Conservation (phyloP, 495 filamentous ascomycete species). For the Penicillium coffeae region DNA sequence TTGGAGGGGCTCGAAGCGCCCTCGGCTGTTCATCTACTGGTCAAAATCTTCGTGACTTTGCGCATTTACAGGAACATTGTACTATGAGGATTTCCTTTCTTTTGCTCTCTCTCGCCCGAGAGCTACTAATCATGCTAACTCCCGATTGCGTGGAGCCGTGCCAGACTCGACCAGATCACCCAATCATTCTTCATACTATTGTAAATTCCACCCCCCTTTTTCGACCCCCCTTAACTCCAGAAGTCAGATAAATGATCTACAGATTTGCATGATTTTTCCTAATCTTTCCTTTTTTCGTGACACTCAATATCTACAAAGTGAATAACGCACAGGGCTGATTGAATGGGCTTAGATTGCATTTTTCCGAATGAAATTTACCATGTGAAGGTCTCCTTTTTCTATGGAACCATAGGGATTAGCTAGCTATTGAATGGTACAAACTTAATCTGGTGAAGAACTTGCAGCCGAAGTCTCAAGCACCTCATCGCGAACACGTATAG, state of each 20-base stretch:
- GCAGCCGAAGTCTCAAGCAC: conserved; percentile 15
- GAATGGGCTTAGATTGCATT: too few species aligned
- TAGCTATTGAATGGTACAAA: not conserved
- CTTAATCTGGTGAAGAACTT: not conserved
- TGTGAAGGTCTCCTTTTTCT: not conserved
- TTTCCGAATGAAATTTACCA: not conserved
- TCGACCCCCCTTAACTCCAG: too few species aligned
- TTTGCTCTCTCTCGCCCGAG: conserved; percentile 19
- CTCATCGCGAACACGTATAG: conserved; percentile 25
- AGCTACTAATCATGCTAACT: conserved; percentile 1
- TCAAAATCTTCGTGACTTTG: conserved; percentile 1
- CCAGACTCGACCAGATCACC: not conserved
- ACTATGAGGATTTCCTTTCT: not conserved
- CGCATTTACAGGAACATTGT: not conserved
- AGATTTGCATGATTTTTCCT: too few species aligned
- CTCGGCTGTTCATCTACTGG: conserved; percentile 2
- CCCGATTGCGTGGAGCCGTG: too few species aligned
- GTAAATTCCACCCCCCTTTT: too few species aligned
- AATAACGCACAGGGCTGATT: too few species aligned
- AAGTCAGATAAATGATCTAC: too few species aligned
- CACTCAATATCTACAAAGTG: too few species aligned
- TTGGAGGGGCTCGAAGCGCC: not conserved
- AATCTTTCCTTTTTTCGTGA: too few species aligned
- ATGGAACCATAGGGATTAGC: not conserved
- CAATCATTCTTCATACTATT: not conserved